These are phyloP conservation scores for Colletotrichum coccodes DNA, from an alignment of 2,329 filamentous ascomycete genomes.

Conservation along the genomic window DNA sequence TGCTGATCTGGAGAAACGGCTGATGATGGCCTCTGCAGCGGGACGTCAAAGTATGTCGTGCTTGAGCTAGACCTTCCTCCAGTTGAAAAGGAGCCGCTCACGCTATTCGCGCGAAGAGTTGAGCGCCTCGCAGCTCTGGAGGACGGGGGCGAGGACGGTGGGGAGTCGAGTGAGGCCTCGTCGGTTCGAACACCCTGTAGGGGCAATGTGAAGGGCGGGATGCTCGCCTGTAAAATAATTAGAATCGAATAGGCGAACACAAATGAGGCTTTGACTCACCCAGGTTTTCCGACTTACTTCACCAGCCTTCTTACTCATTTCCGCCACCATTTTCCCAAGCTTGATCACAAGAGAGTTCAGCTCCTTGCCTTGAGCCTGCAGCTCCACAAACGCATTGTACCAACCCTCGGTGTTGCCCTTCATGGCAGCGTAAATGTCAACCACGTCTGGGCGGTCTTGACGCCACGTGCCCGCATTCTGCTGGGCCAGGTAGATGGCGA, in stretches of 20 bases:
- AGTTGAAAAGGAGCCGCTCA: conserved; percentile 29
- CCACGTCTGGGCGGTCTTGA: conserved; percentile 69
- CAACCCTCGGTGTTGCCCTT: conserved; percentile 92
- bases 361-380: conserved; percentile 77
- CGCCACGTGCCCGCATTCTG: conserved; percentile 72
- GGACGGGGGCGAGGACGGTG: conserved; percentile 38
- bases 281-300: conserved; percentile 82
- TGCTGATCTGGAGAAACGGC: conserved; percentile 20
- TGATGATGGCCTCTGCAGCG: conserved; percentile 23
- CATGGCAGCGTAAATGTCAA: conserved; percentile 88
- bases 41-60: conserved; percentile 39
- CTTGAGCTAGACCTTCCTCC: conserved; percentile 28
- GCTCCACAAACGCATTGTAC: conserved; percentile 80
- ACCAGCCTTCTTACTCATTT: conserved; percentile 88
- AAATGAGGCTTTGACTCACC: conserved; percentile 59
- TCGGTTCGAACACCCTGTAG: conserved; percentile 34
- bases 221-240: conserved; percentile 27
- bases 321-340: conserved; percentile 80
- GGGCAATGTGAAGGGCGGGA: conserved; percentile 34
- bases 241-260: neutral
- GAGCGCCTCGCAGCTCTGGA: conserved; percentile 28
- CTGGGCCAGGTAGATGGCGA: conserved; percentile 78
- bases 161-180: conserved; percentile 34
- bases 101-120: conserved; percentile 29
- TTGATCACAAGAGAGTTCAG: conserved; percentile 77